Evolutionary conservation across 306 rosid genomes (phyloP).

Genomic region (Pyrus bretschneideri): DNA sequence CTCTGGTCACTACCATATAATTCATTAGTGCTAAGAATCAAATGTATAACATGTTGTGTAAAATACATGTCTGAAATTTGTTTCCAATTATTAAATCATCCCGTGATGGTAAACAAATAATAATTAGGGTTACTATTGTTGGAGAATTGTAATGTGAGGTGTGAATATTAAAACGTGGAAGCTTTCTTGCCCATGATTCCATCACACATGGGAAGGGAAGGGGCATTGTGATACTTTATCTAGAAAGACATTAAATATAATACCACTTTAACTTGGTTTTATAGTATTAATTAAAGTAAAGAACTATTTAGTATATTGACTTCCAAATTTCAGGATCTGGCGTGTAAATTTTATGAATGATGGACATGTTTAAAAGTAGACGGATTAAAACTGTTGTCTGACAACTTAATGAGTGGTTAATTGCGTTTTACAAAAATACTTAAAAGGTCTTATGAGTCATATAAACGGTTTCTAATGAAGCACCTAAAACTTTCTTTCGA

Average conservation of each 20-base stretch:
- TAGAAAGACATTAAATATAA: neutral
- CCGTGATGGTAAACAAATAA: neutral
- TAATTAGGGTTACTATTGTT: neutral
- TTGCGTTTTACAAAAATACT: neutral
- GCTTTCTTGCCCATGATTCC: neutral
- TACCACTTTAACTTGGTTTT: no score
- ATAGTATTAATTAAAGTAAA: no score
- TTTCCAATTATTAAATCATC: no score
- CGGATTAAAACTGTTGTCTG: no score
- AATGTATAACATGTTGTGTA: no score
- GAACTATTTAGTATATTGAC: no score
- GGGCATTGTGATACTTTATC: neutral
- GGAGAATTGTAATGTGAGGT: neutral
- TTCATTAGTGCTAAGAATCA: no score
- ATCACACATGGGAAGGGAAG: neutral
- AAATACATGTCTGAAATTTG: no score
- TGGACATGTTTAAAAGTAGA: no score
- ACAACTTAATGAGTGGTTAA: neutral
- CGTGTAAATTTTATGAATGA: no score
- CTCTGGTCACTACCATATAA: accelerated
- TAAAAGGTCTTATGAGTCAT: neutral
- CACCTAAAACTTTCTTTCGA: neutral
- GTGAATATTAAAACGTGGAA: neutral
- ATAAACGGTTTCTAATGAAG: neutral
- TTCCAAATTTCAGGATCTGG: no score